Percentiles rank a stretch among this genome's conserved stretches.
phyloP scores from a whole-genome alignment of 345 rosid genomes.

The Eucalyptus curtisii region DNA sequence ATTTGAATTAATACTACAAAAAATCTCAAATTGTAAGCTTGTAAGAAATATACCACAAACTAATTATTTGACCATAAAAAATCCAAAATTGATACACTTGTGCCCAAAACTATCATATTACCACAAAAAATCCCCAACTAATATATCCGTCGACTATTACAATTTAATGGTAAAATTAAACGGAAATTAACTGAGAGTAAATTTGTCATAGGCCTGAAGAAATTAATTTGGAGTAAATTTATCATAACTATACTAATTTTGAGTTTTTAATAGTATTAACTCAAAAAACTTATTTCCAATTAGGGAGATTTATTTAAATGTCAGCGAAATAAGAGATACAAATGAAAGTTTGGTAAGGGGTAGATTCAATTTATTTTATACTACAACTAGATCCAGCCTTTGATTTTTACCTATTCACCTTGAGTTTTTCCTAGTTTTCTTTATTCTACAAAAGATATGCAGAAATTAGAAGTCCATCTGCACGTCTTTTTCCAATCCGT shows the following conservation, averaged over 20 bases:
- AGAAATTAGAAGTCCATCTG: neutral
- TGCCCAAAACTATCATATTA: too few relatives aligned
- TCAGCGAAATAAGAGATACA: neutral
- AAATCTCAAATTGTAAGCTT: too few relatives aligned
- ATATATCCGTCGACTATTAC: fast-evolving
- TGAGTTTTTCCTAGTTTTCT: neutral
- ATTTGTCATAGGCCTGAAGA: fast-evolving
- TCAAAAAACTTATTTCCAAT: fast-evolving
- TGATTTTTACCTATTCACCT: neutral
- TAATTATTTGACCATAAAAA: too few relatives aligned
- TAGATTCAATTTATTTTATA: neutral
- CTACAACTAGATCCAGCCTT: neutral
- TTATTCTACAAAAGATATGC: neutral
- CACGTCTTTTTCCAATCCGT: neutral
- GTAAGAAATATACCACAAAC: too few relatives aligned
- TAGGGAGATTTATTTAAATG: neutral
- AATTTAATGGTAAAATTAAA: fast-evolving
- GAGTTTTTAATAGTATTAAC: too few relatives aligned
- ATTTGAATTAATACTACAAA: fast-evolving
- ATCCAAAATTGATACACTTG: too few relatives aligned
- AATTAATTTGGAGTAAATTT: fast-evolving
- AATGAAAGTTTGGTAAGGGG: neutral
- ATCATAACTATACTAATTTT: too few relatives aligned
- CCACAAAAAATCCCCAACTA: fast-evolving
- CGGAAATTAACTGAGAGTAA: fast-evolving